phyloP scores from a whole-genome alignment of 208 protist species.

The Novymonas esmeraldas region DNA sequence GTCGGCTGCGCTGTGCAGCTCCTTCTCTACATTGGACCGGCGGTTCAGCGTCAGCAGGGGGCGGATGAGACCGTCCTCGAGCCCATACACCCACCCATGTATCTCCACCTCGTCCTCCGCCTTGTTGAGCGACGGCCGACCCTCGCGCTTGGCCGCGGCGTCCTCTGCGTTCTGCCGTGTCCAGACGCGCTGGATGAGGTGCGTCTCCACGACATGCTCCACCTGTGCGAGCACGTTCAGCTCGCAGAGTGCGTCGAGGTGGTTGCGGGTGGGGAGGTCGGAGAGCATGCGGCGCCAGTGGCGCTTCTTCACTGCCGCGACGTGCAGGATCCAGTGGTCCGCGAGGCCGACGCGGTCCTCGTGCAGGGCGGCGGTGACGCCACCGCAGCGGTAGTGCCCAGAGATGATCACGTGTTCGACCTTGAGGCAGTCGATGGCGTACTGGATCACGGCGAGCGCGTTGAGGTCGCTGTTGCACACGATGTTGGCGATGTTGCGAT shows the following conservation, averaged over 20 bases:
- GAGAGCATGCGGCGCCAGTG: constrained; percentile 64
- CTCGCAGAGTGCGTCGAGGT: constrained; percentile 71
- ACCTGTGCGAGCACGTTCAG: constrained; percentile 79
- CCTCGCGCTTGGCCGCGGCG: constrained; percentile 32
- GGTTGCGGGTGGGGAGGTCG: constrained; percentile 44
- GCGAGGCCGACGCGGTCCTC: constrained; percentile 64
- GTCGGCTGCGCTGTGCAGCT: constrained; percentile 51
- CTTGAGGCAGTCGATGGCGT: constrained; percentile 92
- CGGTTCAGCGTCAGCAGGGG: constrained; percentile 72
- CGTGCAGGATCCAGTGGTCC: constrained; percentile 84
- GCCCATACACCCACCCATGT: constrained; percentile 80
- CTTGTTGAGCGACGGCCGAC: constrained; percentile 26
- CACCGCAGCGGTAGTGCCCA: constrained; percentile 95
- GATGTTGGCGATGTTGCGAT: constrained; percentile 96
- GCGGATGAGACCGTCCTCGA: constrained; percentile 62
- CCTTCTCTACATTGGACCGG: constrained; percentile 43
- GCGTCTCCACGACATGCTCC: constrained; percentile 64
- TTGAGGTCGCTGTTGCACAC: constrained; percentile 92
- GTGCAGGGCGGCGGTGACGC: constrained; percentile 77
- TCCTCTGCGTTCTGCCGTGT: constrained; percentile 55
- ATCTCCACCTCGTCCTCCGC: constrained; percentile 56
- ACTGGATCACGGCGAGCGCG: constrained; percentile 91
- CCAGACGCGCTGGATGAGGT: constrained; percentile 63
- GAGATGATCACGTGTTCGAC: constrained; percentile 95
- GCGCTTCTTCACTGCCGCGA: constrained; percentile 64